Evolutionary conservation across 305 asterid species (phyloP).

Genomic region (Solanum hybrid): DNA sequence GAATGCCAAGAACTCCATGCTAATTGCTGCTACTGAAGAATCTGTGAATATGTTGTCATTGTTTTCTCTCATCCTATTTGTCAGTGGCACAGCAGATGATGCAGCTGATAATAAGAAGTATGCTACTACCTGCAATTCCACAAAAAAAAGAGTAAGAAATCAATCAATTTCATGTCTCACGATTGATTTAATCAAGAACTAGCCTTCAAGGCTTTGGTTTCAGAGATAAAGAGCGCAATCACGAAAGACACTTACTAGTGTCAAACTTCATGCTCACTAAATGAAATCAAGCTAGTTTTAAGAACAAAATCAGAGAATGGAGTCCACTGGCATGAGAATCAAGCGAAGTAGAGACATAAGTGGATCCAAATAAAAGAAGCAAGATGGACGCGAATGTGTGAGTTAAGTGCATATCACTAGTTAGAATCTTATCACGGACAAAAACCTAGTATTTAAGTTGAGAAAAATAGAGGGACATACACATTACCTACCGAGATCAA

Average conservation of each 20-base stretch:
- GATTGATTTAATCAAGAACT: not conserved
- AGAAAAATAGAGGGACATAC: not conserved
- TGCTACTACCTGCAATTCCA: constrained; percentile 31
- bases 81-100: constrained; percentile 74
- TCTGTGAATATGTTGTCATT: constrained; percentile 76
- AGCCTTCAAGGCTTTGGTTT: not conserved
- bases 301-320: not conserved
- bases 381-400: not conserved
- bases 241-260: not conserved
- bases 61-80: constrained; percentile 61
- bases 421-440: not conserved
- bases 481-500: not conserved
- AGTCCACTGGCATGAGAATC: not conserved
- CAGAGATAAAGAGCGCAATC: not conserved
- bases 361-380: not conserved
- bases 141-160: not conserved
- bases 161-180: not conserved
- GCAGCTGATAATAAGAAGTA: constrained; percentile 74
- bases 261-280: not conserved
- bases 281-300: not conserved
- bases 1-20: constrained; percentile 81
- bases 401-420: not conserved
- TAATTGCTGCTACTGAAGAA: constrained; percentile 63
- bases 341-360: not conserved
- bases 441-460: not conserved